A percentile compares a stretch with the other conserved stretches of the same genome.
Evolutionary conservation across 176 grass and related monocot genomes (phyloP).

Genomic region (Avena eriantha): DNA sequence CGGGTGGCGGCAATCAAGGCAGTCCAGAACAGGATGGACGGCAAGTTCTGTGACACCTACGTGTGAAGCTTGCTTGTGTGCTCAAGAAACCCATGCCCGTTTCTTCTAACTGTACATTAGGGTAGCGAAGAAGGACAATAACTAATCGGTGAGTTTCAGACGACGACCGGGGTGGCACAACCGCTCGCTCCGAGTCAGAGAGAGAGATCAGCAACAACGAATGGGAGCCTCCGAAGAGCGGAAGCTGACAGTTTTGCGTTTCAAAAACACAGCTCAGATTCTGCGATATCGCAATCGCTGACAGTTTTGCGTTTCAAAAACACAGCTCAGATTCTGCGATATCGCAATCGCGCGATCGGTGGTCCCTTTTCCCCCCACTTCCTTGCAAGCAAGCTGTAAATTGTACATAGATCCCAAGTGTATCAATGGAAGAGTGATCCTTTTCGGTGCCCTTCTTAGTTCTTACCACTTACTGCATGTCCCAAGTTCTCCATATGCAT

Average conservation of each 20-base stretch:
- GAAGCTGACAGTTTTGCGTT: slow-evolving; percentile 38
- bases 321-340: slow-evolving; percentile 40
- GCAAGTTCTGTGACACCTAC: slow-evolving; percentile 69
- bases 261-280: slow-evolving; percentile 46
- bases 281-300: slow-evolving; percentile 19
- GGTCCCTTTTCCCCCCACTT: slow-evolving; percentile 24
- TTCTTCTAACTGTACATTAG: slow-evolving; percentile 72
- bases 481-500: slow-evolving; percentile 15
- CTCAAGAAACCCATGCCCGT: slow-evolving; percentile 32
- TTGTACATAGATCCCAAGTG: slow-evolving; percentile 64
- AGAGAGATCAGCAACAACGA: slow-evolving; percentile 44
- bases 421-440: slow-evolving; percentile 60
- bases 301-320: slow-evolving; percentile 35
- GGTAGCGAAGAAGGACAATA: slow-evolving; percentile 61
- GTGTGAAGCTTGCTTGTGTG: slow-evolving; percentile 33
- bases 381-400: slow-evolving; percentile 63
- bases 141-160: slow-evolving; percentile 59
- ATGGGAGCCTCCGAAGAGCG: slow-evolving; percentile 33
- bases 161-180: slow-evolving; percentile 67
- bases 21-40: slow-evolving; percentile 76
- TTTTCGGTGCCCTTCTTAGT: slow-evolving; percentile 17
- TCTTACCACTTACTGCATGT: slow-evolving; percentile 2
- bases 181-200: slow-evolving; percentile 56
- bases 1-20: slow-evolving; percentile 67
- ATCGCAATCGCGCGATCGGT: slow-evolving; percentile 23